Evolutionary conservation across 352 stramenopile species (phyloP).

Genomic region (Pythium brassicae): DNA sequence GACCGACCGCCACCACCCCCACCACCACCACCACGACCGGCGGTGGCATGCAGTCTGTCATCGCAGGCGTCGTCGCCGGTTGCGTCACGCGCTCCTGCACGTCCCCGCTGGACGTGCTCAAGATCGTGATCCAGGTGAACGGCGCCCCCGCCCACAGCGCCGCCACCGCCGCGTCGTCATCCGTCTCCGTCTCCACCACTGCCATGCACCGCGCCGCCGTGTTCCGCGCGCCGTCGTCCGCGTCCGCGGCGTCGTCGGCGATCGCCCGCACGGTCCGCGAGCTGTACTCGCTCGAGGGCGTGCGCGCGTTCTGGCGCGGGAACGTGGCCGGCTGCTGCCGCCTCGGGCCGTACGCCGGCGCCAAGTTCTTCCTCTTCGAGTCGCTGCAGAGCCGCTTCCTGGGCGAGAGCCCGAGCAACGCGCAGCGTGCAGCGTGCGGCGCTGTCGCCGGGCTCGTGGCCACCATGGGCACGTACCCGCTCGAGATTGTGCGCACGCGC

Average conservation of each 20-base stretch:
- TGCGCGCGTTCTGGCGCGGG: constrained; percentile 76
- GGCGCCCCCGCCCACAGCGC: too few species aligned
- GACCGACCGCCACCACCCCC: not conserved
- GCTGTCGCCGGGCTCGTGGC: constrained; percentile 38
- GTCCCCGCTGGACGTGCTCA: constrained; percentile 78
- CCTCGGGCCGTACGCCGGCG: constrained; percentile 66
- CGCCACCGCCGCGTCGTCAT: constrained; percentile 3
- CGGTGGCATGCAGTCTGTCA: constrained; percentile 51
- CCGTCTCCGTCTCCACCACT: not conserved
- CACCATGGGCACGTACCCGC: constrained; percentile 71
- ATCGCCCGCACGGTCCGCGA: constrained; percentile 42
- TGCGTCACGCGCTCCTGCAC: constrained; percentile 81
- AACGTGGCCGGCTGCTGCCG: constrained; percentile 76
- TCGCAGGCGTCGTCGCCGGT: constrained; percentile 69
- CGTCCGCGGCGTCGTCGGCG: constrained; percentile 22
- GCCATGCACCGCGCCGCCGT: not conserved
- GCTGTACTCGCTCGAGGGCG: constrained; percentile 59
- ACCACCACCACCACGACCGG: not conserved
- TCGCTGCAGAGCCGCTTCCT: constrained; percentile 52
- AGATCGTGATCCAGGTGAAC: constrained; percentile 83
- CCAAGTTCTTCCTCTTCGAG: constrained; percentile 83
- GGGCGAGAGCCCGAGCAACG: constrained; percentile 14
- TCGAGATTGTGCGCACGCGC: constrained; percentile 77
- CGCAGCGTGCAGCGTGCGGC: constrained; percentile 6
- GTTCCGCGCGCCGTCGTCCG: constrained; percentile 8